Evolutionary conservation across 805 yeast genomes (phyloP).

Genomic region (Candida ortonii): DNA sequence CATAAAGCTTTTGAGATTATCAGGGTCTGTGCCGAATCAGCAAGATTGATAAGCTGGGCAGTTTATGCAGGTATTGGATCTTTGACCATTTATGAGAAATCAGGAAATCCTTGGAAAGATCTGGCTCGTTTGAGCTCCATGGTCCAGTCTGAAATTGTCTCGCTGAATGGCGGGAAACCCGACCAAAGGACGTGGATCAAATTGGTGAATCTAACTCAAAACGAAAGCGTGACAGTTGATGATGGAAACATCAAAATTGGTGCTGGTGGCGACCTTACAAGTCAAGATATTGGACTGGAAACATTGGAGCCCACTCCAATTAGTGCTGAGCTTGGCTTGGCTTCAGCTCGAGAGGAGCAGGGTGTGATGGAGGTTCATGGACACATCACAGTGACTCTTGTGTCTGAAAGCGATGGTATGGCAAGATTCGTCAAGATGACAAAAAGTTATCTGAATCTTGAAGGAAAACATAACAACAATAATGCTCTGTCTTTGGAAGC

Average conservation of each 20-base stretch:
- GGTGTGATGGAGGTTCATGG: slow-evolving; percentile 9
- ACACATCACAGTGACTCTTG: slow-evolving; percentile 13
- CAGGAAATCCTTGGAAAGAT: slow-evolving; percentile 32
- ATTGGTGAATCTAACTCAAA: slow-evolving; percentile 20
- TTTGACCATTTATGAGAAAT: slow-evolving; percentile 28
- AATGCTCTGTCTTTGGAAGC: slow-evolving; percentile 4
- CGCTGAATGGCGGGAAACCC: slow-evolving; percentile 17
- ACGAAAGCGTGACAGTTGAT: slow-evolving; percentile 16
- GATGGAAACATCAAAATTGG: slow-evolving; percentile 8
- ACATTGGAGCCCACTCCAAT: slow-evolving; percentile 16
- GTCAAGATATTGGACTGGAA: slow-evolving; percentile 5
- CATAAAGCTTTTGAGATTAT: slow-evolving; percentile 43
- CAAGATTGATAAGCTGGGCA: slow-evolving; percentile 33
- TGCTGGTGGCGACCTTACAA: not conserved
- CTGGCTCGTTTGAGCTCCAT: slow-evolving; percentile 23
- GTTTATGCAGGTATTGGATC: slow-evolving; percentile 24
- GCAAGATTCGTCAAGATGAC: slow-evolving; percentile 4
- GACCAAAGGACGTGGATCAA: slow-evolving; percentile 22
- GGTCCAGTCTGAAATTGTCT: slow-evolving; percentile 25
- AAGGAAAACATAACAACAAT: not conserved
- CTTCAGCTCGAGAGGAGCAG: slow-evolving; percentile 9
- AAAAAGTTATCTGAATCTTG: slow-evolving; percentile 6
- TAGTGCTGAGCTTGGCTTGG: slow-evolving; percentile 15
- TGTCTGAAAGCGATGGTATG: slow-evolving; percentile 11
- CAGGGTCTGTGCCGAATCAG: slow-evolving; percentile 36